Evolutionary conservation across 75 land plant species (phyloP), one percentile per base, ranked within the genome.

Genomic region (Picea sitchensis): DNA sequence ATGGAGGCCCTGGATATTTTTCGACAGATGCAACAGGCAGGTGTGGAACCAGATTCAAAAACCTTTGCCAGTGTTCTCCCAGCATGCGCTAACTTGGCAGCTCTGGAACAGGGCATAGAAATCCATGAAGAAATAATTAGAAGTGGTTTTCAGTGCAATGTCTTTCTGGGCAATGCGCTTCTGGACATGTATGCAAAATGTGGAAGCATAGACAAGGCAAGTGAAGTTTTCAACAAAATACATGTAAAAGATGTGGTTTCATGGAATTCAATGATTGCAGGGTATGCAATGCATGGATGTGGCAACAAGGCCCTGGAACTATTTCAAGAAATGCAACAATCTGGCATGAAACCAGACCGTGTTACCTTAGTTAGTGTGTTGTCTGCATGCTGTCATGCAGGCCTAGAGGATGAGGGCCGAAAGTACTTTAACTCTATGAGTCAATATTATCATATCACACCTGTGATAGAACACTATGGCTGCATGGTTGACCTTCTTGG

Each of bases 401-500:
- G 95, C 15, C 79, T 91, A 30, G 80, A 87, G 47, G 71, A 85
- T 34, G 91, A 88, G 78, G 91, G 93, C 13, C 76, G 57, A 15
- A 76, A 69, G 23, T 78, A 77, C 51, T 86, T 91, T 74, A 0
- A 85, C 17, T 81, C 79, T 15, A 92, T 92, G 91, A 34, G 17
- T 3, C n/a, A 63, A 21, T 82, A 73, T 1, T 56, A 87, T 74
- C 14, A 41, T 21, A 32, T 90, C n/a, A 65, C 83, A 34, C 91
- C 91, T 13, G 61, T 58, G 3, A 34, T 85, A 65, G 89, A 92
- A 67, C 95, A 92, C 76, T 91, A 87, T 76, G 83, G 83, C 44
- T 91, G 91, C 74, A 87, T 92, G 87, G 88, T 91, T 2, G 91
- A 92, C 82, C 80, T 92, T 15, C 62, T 91, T 12, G 83, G 91